Evolutionary conservation across 768 basidiomycete species (phyloP), one percentile per base, ranked within the genome.

Genomic region (Podaxis mareebaensis): DNA sequence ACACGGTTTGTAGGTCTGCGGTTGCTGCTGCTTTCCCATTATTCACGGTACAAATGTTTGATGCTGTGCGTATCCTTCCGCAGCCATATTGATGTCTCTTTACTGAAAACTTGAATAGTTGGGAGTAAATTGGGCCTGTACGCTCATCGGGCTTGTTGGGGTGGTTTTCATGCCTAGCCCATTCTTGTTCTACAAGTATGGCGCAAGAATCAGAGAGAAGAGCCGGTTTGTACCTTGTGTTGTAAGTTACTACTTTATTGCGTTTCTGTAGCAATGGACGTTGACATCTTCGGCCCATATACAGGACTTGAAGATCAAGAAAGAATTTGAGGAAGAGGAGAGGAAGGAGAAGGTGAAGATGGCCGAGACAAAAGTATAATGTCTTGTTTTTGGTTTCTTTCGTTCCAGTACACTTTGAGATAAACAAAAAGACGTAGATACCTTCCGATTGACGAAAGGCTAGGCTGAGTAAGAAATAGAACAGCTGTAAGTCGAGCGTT

Each of bases 111-210:
- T 28, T 42, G 12, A n/a, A 11, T 65, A 83, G 79, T 60, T 85
- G 64, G 81, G 81, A 17, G 75, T 83, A 24, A 80, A 82, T 65
- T 84, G 81, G 81, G 80, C 82, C 5, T 74, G 76, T 26, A 83
- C 83, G 0, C 71, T 91, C 20, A 76, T 90, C 15, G 89, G 83
- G 6, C 76, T 84, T 59, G 68, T 91, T 24, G 79, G 79, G 0
- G 73, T 90, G 2, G 64, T 88, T 17, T 82, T 89, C 39, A 78
- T 83, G 0, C 90, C 90, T 1, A 83, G 81, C 51, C 89, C 90
- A 0, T 86, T 89, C 76, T 68, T 89, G 36, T 91, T 92, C 77
- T 89, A 86, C 74, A 83, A 81, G 62, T 91, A 85, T 71, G 90
- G 91, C 2, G 72, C 84, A 1, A 69, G 70, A 39, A 85, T 92